Base-by-base conservation (phyloP, 2,329 filamentous ascomycete genomes). In the Claviceps capensis region DNA sequence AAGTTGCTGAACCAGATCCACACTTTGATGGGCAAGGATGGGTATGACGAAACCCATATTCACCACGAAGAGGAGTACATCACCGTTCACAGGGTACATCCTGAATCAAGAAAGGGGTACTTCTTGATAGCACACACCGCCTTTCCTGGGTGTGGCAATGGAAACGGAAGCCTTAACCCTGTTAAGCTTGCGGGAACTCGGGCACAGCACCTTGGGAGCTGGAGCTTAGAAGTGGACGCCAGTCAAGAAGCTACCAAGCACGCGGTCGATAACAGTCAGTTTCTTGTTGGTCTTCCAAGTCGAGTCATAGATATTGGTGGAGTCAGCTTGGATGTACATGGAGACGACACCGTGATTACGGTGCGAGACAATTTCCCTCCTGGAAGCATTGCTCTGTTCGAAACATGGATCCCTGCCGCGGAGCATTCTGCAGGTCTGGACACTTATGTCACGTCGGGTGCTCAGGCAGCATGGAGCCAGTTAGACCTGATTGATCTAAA, bases 1-100 rank as follows among this genome's bases (percentile, higher is more conserved):
- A 94, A 91, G 65, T 75, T 97, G 9, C 75, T 98, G 55, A 98
- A 98, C 66, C 83, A 91, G 62, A 91, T 98, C 48, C 94, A 98
- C 66, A 89, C 84, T 7, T 77, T 90, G 56, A 97, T 98, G 93
- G 93, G 93, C 56, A 86, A 89, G 63, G 88, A 97, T 57, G 86
- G 86, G 19, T 98, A 95, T 63, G 85, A 90, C 52, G 93, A 98
- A 67, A 95, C 89, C 7, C 91, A 96, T 62, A 88, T 98, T 50
- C 91, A 98, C 63, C 93, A 98, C 64, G 90, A 97, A 57, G 86
- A 88, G 52, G 86, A 98, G 66, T 96, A 95, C 64, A 86, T 98
- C 62, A 98, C 93, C 0, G 88, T 98, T 6, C 93, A 98, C 66
- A 79, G 94, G 55, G 88, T 97, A 2, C 90, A 98, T 63, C 93